Base-by-base conservation (phyloP, 106 monocot species). In the Gastrodia elata region DNA sequence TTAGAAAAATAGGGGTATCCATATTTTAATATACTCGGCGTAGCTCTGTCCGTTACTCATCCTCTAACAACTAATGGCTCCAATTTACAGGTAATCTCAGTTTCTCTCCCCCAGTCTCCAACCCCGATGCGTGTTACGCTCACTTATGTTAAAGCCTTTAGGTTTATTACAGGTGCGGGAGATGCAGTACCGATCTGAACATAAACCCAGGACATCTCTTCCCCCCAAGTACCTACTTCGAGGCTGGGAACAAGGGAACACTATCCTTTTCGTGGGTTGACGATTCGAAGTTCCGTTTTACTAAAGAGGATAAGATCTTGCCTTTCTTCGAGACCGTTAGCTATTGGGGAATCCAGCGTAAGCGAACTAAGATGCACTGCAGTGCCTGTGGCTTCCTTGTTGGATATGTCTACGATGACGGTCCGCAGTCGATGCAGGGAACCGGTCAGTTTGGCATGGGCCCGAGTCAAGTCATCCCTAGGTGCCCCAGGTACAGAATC, bases 311-410 rank as follows among this genome's bases (percentile, higher is more conserved):
- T 85, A 83, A 75, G 82, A 72, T 98, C 80, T 39, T 32, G 8
- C 98, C 98, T 65, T 98, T 91, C 83, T 93, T 93, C 77, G 93
- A 98, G 84, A 98, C 93, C 39, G 36, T 87, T 37, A 81, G 93
- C 71, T 98, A 98, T 85, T 98, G 98, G 98, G 98, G 98, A 9
- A 85, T 98, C 84, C 88, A 91, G 61, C 77, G 98, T 43, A 74
- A 65, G 77, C 81, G 98, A 44, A 88, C 84, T 42, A 79, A 73
- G 75, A 85, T 93, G 56, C 65, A 75, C 68, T 98, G 98, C 82
- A 85, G 79, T 76, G 69, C 83, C 70, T 98, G 98, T 73, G 82
- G 83, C 20, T 80, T 70, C 40, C 82, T 93, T 39, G 74, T 98
- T 38, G 93, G 93, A 18, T 73, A 91, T 75, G 70, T 98, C 65